Evolutionary conservation across 164 flowering plant species (phyloP).

Genomic region (Tetracentron sinense): DNA sequence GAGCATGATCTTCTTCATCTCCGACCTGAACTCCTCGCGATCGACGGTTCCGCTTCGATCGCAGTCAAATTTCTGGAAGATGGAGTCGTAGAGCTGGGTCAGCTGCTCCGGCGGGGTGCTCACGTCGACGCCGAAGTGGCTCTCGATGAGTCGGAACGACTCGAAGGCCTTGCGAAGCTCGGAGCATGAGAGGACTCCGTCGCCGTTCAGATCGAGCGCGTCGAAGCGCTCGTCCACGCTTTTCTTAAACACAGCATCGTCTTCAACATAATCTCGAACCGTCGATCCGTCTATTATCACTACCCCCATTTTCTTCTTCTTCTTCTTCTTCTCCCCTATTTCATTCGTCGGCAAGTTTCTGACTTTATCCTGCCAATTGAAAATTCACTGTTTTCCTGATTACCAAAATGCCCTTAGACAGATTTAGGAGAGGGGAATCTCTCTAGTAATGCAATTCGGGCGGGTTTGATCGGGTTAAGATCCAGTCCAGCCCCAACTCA

Average conservation of each 20-base stretch:
- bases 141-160: slow-evolving; percentile 59
- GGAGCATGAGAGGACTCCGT: slow-evolving; percentile 69
- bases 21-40: slow-evolving; percentile 55
- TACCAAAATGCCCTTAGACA: too few species aligned
- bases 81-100: slow-evolving; percentile 62
- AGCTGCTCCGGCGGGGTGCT: slow-evolving; percentile 65
- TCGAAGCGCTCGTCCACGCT: slow-evolving; percentile 50
- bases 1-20: slow-evolving; percentile 79
- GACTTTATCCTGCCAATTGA: too few species aligned
- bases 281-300: slow-evolving; percentile 64
- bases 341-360: too few species aligned
- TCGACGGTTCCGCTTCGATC: slow-evolving; percentile 73
- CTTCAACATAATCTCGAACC: slow-evolving; percentile 50
- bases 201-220: slow-evolving; percentile 60
- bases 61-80: slow-evolving; percentile 67
- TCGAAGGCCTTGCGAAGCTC: slow-evolving; percentile 80
- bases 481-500: too few species aligned
- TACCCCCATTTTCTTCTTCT: slow-evolving; percentile 16
- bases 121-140: slow-evolving; percentile 70
- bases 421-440: too few species aligned
- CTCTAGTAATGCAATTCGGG: too few species aligned
- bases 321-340: not conserved
- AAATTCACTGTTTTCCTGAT: too few species aligned
- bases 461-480: too few species aligned
- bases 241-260: slow-evolving; percentile 58